Evolutionary conservation across 2,329 filamentous ascomycete genomes (phyloP).

Genomic region (Beauveria australis): DNA sequence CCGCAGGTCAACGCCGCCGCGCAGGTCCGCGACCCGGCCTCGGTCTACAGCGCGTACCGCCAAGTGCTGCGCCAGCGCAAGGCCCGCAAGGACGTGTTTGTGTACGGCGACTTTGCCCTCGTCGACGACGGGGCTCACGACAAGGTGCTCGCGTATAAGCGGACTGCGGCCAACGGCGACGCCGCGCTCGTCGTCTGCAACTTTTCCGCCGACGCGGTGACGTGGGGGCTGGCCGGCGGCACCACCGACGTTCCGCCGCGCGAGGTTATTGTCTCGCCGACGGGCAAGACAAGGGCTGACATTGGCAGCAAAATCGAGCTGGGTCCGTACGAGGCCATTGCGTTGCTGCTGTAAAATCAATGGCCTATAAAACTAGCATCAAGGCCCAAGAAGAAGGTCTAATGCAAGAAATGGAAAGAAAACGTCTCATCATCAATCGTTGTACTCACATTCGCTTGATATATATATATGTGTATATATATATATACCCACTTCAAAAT

Average conservation of each 20-base stretch:
- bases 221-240: constrained; percentile 21
- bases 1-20: constrained; percentile 51
- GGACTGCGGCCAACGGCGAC: constrained; percentile 23
- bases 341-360: constrained; percentile 21
- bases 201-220: constrained; percentile 26
- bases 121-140: constrained; percentile 27
- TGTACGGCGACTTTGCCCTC: constrained; percentile 51
- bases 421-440: background rate
- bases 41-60: constrained; percentile 55
- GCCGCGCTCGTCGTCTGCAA: constrained; percentile 30
- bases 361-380: no score
- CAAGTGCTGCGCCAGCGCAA: constrained; percentile 52
- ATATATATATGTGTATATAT: background rate
- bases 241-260: constrained; percentile 14
- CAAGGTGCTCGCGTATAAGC: constrained; percentile 29
- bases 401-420: no score
- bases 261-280: constrained; percentile 28
- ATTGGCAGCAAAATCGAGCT: constrained; percentile 23
- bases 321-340: constrained; percentile 29
- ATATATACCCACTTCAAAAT: constrained; percentile 10
- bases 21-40: constrained; percentile 39
- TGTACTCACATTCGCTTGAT: background rate
- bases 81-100: constrained; percentile 51
- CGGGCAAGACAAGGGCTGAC: constrained; percentile 21
- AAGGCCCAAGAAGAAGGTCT: no score